phyloP scores from a whole-genome alignment of 2,329 filamentous ascomycete genomes.

The Incumbomyces delicatus region DNA sequence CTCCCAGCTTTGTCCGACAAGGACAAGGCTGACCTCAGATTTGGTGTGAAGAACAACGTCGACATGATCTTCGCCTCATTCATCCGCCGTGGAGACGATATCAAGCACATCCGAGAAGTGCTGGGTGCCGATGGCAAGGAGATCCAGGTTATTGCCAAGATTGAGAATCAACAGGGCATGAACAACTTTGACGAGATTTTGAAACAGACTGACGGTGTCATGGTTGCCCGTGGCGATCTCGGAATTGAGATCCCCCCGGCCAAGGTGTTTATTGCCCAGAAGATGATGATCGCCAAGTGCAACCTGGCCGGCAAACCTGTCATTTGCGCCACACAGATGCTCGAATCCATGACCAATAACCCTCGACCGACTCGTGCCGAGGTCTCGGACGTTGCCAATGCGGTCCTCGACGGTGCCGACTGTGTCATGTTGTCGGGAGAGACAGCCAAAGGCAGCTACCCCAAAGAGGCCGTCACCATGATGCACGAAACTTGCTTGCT shows the following conservation, averaged over 20 bases:
- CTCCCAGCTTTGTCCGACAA: constrained; percentile 96
- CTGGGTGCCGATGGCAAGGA: constrained; percentile 86
- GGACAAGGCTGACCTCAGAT: constrained; percentile 86
- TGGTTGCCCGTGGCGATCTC: constrained; percentile 97
- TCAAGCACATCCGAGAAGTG: constrained; percentile 81
- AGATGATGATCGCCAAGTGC: constrained; percentile 99
- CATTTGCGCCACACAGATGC: constrained; percentile 98
- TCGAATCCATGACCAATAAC: constrained; percentile 99
- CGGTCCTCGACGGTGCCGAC: constrained; percentile 93
- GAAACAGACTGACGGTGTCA: constrained; percentile 92
- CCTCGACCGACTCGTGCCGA: constrained; percentile 94
- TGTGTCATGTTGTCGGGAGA: constrained; percentile 99
- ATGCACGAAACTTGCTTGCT: constrained; percentile 98
- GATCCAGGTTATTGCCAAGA: constrained; percentile 99
- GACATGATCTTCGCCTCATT: constrained; percentile 99
- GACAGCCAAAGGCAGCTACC: constrained; percentile 96
- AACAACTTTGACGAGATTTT: constrained; percentile 99
- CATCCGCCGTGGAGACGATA: constrained; percentile 89
- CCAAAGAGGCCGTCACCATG: constrained; percentile 82
- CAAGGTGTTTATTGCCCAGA: constrained; percentile 98
- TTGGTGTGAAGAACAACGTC: constrained; percentile 96
- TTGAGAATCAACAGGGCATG: constrained; percentile 98
- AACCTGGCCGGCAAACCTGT: constrained; percentile 98
- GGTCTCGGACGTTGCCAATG: constrained; percentile 97
- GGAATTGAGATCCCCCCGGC: constrained; percentile 98